Conservation (phyloP, 306 rosid genomes). For the Cotoneaster glaucophyllus region DNA sequence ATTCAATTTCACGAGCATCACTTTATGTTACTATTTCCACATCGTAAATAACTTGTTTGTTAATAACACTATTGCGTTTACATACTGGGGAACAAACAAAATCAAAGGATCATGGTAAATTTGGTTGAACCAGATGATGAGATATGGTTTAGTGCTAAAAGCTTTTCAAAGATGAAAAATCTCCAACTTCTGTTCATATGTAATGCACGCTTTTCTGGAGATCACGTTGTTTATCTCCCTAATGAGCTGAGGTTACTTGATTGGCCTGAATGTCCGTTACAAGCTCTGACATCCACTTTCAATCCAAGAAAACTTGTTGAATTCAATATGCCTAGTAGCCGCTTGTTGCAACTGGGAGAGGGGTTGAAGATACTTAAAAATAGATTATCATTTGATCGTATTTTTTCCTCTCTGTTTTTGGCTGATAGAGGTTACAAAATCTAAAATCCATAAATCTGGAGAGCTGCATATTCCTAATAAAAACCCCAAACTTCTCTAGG, state of each 20-base stretch:
- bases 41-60: background rate
- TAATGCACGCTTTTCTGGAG: constrained; percentile 17
- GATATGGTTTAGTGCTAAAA: constrained; percentile 9
- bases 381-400: no score
- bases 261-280: constrained; percentile 29
- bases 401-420: no score
- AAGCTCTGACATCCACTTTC: constrained; percentile 23
- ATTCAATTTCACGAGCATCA: background rate
- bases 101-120: background rate
- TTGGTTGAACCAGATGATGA: background rate
- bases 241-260: constrained; percentile 29
- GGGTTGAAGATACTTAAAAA: constrained; percentile 14
- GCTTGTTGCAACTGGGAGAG: constrained; percentile 2
- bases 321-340: constrained; percentile 18
- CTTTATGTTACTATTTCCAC: no score
- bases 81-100: background rate
- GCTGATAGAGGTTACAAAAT: no score
- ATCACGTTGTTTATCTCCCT: constrained; percentile 16
- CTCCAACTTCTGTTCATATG: constrained; percentile 24
- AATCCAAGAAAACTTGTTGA: constrained; percentile 18
- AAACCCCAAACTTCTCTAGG: no score
- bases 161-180: constrained; percentile 19
- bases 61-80: constrained; percentile 13
- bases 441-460: no score
- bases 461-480: no score